Evolutionary conservation across 208 protist species (phyloP), one percentile per base, ranked within the genome.

Genomic region (Hexamita inflata): DNA sequence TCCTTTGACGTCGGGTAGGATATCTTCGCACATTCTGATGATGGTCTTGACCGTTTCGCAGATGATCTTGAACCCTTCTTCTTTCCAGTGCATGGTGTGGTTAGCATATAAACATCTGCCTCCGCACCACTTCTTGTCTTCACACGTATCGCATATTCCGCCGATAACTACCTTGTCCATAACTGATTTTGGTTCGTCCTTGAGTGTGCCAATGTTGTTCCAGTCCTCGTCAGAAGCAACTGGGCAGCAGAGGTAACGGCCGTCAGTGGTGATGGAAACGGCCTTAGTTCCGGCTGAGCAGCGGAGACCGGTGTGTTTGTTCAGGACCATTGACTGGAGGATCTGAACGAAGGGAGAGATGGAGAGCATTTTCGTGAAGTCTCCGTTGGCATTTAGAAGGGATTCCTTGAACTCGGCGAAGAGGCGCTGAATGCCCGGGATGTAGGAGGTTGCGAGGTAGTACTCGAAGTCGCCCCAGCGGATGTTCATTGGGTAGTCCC

Each of bases 41-140:
- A 80, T 59, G 41, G 76, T 39, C 59, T 45, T 61, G 1, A 78
- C 30, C 13, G 65, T 74, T 24, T n/a, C 57, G 60, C 79, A 82
- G 11, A 82, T 75, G 1, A 66, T 34, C 13, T 73, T 26, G 42
- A 73, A 67, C 26, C 77, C 75, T 34, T 82, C 45, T 28, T 79
- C 75, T 28, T 38, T 49, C 79, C 79, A 82, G 26, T 49, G 79
- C 24, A 73, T 30, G 1, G 78, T 81, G 30, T 73, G 29, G 38
- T 78, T 80, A 19, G 75, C 77, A 62, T 81, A 83, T 29, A 81
- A 24, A 64, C 80, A 83, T 32, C 80, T 49, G 32, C 80, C 80
- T n/a, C 74, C 74, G 59, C 80, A 83, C 0, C 75, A 28, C 0
- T 76, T 7, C 9, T 35, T 38, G 0, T 70, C 65, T 1, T 77